A percentile compares a stretch with the other conserved stretches of the same genome.
Conservation (phyloP, 371 early-diverging fungal species). For the Coemansia sp. region DNA sequence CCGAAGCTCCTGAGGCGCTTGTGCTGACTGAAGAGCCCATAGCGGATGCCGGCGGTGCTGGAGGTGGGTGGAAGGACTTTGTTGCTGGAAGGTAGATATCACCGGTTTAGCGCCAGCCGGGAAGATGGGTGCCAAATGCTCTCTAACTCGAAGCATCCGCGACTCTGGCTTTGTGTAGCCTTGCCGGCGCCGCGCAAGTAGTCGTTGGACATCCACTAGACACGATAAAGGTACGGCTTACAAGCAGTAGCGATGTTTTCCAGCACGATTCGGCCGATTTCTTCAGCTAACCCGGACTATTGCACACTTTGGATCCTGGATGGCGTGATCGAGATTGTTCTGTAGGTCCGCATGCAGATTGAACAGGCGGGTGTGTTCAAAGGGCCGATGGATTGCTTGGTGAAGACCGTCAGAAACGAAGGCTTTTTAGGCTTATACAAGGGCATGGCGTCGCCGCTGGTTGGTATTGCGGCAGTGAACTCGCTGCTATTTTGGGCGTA, state of each 20-base stretch:
- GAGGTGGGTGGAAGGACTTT: slow-evolving; percentile 60
- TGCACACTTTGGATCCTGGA: not conserved
- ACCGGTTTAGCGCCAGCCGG: not conserved
- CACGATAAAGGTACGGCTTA: slow-evolving; percentile 66
- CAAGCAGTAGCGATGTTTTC: too few species aligned
- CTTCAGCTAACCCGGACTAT: not conserved
- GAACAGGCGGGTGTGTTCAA: slow-evolving; percentile 60
- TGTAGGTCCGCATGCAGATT: slow-evolving; percentile 54
- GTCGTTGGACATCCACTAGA: slow-evolving; percentile 69
- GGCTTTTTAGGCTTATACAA: slow-evolving; percentile 75
- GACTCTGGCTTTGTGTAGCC: slow-evolving; percentile 13
- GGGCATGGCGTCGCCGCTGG: slow-evolving; percentile 79
- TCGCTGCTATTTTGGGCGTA: slow-evolving; percentile 80
- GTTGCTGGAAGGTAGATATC: slow-evolving; percentile 57
- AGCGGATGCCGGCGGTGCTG: slow-evolving; percentile 8
- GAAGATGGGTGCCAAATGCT: not conserved
- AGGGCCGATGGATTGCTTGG: slow-evolving; percentile 69
- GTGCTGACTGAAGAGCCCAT: slow-evolving; percentile 6
- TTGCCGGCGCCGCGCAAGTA: slow-evolving; percentile 57
- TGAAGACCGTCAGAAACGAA: slow-evolving; percentile 65
- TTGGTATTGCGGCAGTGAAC: slow-evolving; percentile 83
- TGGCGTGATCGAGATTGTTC: slow-evolving; percentile 6
- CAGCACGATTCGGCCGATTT: too few species aligned
- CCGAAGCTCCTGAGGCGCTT: slow-evolving; percentile 15
- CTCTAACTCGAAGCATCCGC: not conserved